Conservation (phyloP, 2,329 filamentous ascomycete species). For the Ophiocordyceps camponoti-leonardi region DNA sequence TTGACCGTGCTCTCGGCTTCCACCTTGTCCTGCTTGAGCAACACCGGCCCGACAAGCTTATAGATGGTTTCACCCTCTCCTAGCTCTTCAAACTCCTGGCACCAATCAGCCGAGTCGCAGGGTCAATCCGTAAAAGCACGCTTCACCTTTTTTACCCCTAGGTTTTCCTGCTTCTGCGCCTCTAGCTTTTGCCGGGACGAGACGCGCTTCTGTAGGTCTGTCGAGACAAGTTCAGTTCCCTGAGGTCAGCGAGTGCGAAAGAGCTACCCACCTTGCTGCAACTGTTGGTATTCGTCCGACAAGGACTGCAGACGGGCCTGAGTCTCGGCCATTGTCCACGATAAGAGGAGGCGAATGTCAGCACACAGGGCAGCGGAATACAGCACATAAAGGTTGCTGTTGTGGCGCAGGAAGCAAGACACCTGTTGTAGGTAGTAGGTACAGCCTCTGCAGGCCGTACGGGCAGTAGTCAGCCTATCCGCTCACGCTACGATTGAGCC, state of each 20-base stretch:
- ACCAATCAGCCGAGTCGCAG: background rate
- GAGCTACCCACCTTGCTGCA: conserved; percentile 53
- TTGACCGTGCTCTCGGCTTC: conserved; percentile 88
- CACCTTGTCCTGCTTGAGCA: conserved; percentile 83
- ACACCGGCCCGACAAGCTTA: conserved; percentile 83
- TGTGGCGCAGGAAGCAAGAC: background rate
- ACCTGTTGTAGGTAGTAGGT: no score
- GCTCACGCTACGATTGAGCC: background rate
- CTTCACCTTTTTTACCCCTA: conserved; percentile 61
- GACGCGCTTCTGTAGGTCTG: conserved; percentile 66
- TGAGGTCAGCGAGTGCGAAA: no score
- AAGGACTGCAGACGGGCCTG: conserved; percentile 68
- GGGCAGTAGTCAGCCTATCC: background rate
- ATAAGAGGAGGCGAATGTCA: background rate
- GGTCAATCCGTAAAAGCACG: background rate
- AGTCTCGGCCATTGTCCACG: conserved; percentile 45
- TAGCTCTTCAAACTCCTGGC: conserved; percentile 64
- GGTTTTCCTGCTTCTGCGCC: conserved; percentile 85
- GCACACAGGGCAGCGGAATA: no score
- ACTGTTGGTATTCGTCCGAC: conserved; percentile 72
- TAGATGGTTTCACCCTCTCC: conserved; percentile 79
- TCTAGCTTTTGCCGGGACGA: conserved; percentile 79
- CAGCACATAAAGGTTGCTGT: no score
- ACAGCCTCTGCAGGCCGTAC: no score
- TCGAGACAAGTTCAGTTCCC: background rate